phyloP scores from a whole-genome alignment of 2,329 filamentous ascomycete species.

The Emydomyces testavorans region DNA sequence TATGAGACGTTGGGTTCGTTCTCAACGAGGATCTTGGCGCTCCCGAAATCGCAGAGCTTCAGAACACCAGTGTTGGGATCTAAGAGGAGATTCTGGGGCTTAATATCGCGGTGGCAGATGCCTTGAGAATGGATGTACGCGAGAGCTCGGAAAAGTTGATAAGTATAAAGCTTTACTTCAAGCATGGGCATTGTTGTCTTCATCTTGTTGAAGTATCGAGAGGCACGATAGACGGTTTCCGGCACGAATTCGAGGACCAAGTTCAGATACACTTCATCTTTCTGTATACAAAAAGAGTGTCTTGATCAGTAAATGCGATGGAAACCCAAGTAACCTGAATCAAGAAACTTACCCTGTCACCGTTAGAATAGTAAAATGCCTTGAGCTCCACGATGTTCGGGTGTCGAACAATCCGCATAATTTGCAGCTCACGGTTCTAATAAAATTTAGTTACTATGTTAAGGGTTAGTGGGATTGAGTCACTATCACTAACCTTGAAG shows the following conservation, averaged over 20 bases:
- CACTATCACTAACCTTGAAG: conserved; percentile 77
- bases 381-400: conserved; percentile 98
- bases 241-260: conserved; percentile 96
- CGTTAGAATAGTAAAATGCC: conserved; percentile 99
- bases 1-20: conserved; percentile 99
- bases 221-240: conserved; percentile 95
- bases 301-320: background rate
- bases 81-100: conserved; percentile 91
- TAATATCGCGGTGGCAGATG: conserved; percentile 98
- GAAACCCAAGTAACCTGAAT: too few species aligned
- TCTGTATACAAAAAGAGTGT: conserved; percentile 41
- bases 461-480: background rate
- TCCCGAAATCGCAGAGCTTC: conserved; percentile 98
- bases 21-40: conserved; percentile 95
- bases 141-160: conserved; percentile 95
- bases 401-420: conserved; percentile 98
- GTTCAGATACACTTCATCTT: conserved; percentile 98
- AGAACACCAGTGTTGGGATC: conserved; percentile 84
- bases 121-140: conserved; percentile 99
- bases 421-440: conserved; percentile 96
- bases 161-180: conserved; percentile 98
- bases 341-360: conserved; percentile 65
- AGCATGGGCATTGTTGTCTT: conserved; percentile 99
- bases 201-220: conserved; percentile 99
- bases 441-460: background rate